phyloP scores from a whole-genome alignment of 108 stramenopile species.

The Cyclotella kingstonii region DNA sequence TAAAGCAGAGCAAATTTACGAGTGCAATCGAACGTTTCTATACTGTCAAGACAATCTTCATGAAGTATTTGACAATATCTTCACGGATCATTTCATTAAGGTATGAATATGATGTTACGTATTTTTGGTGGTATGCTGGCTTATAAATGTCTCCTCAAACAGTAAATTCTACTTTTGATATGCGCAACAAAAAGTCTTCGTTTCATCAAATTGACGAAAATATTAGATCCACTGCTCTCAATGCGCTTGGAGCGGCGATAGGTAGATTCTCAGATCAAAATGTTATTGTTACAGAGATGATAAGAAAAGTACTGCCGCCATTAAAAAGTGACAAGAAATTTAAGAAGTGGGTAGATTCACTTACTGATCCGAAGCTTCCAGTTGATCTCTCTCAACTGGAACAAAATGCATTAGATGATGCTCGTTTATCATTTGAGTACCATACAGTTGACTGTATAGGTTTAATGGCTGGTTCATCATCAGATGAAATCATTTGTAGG shows the following conservation, averaged over 20 bases:
- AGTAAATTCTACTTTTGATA: too few species aligned
- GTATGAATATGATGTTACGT: neutral
- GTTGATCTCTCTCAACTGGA: slow-evolving; percentile 44
- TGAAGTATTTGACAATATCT: slow-evolving; percentile 16
- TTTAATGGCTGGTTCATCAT: slow-evolving; percentile 53
- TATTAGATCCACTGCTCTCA: slow-evolving; percentile 25
- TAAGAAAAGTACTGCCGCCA: slow-evolving; percentile 20
- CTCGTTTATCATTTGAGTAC: slow-evolving; percentile 46
- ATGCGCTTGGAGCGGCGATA: slow-evolving; percentile 39
- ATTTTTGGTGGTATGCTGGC: neutral
- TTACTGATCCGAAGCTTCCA: slow-evolving; percentile 35
- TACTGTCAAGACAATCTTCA: slow-evolving; percentile 30
- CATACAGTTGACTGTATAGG: slow-evolving; percentile 49
- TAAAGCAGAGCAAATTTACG: slow-evolving; percentile 20
- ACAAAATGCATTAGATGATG: slow-evolving; percentile 40
- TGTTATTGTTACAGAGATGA: slow-evolving; percentile 24
- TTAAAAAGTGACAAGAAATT: slow-evolving; percentile 33
- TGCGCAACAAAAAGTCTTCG: slow-evolving; percentile 21
- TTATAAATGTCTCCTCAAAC: too few species aligned
- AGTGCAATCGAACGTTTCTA: slow-evolving; percentile 19
- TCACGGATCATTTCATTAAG: slow-evolving; percentile 28
- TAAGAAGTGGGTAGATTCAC: slow-evolving; percentile 26
- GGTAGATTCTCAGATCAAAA: slow-evolving; percentile 25
- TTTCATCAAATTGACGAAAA: slow-evolving; percentile 32
- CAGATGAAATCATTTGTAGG: slow-evolving; percentile 22